Percentiles rank a stretch among this genome's conserved stretches.
Conservation (phyloP, 2,329 filamentous ascomycete genomes). For the Beauveria brongniartii region DNA sequence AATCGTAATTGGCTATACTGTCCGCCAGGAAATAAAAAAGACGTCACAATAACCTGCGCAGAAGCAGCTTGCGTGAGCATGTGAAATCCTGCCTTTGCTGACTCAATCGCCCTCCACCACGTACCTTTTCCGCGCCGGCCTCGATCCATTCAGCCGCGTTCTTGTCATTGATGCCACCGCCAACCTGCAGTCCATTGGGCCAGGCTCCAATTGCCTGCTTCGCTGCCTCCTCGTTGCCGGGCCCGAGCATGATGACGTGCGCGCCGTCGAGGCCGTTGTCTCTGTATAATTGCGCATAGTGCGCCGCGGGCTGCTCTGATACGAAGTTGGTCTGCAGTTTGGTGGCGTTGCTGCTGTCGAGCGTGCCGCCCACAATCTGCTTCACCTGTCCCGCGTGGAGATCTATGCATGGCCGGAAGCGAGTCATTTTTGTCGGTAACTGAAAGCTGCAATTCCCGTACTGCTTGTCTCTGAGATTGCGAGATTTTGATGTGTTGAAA, state of each 20-base stretch:
- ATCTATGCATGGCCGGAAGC: constrained; percentile 94
- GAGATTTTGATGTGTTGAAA: constrained; percentile 1
- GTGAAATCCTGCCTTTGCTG: neutral
- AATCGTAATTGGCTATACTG: constrained; percentile 73
- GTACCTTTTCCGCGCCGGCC: constrained; percentile 79
- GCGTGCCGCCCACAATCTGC: constrained; percentile 93
- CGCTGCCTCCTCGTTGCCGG: constrained; percentile 75
- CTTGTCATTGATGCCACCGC: constrained; percentile 81
- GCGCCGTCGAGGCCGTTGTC: constrained; percentile 67
- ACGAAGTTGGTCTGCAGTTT: constrained; percentile 87
- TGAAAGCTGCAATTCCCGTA: neutral
- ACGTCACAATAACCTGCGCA: constrained; percentile 88
- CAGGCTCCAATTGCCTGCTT: constrained; percentile 69
- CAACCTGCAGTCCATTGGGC: constrained; percentile 76
- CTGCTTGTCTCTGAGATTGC: neutral
- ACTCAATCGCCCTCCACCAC: neutral
- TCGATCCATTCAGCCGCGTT: constrained; percentile 86
- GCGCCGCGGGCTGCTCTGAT: constrained; percentile 69
- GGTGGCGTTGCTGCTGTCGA: constrained; percentile 53
- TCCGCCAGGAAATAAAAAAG: constrained; percentile 80
- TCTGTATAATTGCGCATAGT: constrained; percentile 78
- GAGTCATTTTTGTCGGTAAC: constrained; percentile 57
- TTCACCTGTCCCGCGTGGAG: constrained; percentile 96
- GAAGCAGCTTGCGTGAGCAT: constrained; percentile 1
- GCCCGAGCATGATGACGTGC: constrained; percentile 94